These are phyloP conservation scores for Nothopassalora personata DNA, from an alignment of 2,329 filamentous ascomycete genomes.

Conservation along the genomic window DNA sequence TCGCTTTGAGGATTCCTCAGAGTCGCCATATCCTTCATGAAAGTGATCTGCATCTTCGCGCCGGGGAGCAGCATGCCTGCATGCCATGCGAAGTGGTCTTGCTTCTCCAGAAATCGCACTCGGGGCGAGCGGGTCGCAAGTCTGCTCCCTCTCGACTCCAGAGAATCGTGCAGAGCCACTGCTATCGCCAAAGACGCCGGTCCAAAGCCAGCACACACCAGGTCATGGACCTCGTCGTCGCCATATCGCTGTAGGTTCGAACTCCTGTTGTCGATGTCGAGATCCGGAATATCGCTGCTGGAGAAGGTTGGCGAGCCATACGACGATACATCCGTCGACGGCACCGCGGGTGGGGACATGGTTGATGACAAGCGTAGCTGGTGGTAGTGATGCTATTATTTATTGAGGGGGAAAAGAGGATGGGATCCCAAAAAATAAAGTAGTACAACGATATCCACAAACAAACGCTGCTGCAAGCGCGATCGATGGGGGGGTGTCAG, in stretches of 20 bases:
- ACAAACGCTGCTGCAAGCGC: neutral
- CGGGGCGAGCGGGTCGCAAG: conserved; percentile 51
- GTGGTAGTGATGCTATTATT: too few relatives aligned
- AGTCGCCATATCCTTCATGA: conserved; percentile 91
- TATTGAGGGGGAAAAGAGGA: neutral
- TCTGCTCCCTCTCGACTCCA: conserved; percentile 43
- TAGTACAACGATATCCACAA: neutral
- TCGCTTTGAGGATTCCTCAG: conserved; percentile 80
- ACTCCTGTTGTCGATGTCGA: conserved; percentile 8
- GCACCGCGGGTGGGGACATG: conserved; percentile 22
- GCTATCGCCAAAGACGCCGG: conserved; percentile 86
- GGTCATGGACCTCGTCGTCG: conserved; percentile 66
- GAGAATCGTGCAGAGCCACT: conserved; percentile 78
- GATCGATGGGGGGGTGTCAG: too few relatives aligned
- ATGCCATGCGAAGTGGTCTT: conserved; percentile 82
- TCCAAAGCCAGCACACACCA: conserved; percentile 88
- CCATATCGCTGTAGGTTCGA: conserved; percentile 46
- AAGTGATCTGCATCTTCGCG: conserved; percentile 95
- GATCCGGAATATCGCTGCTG: conserved; percentile 13
- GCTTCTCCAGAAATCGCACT: conserved; percentile 83
- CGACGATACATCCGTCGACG: conserved; percentile 2
- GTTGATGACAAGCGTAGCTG: neutral
- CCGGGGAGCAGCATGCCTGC: conserved; percentile 90
- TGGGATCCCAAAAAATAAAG: neutral
- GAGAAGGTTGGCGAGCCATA: conserved; percentile 4